phyloP scores from a whole-genome alignment of 306 rosid species.

The Acacia confusa region DNA sequence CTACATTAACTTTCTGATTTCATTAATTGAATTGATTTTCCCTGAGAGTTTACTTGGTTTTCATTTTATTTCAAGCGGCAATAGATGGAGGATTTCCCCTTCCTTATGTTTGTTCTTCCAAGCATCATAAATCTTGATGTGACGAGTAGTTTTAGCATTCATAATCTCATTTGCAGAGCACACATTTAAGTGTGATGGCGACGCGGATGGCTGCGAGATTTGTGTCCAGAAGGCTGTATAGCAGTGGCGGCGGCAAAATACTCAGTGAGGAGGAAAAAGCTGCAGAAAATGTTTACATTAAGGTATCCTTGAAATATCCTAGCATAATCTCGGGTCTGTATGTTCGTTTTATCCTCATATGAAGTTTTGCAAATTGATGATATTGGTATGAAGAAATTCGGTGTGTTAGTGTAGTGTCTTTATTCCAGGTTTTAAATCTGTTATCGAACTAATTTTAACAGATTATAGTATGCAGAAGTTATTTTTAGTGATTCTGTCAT shows the following conservation, averaged over 20 bases:
- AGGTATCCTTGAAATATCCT: slow-evolving; percentile 44
- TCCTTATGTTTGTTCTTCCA: neutral
- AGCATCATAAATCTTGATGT: neutral
- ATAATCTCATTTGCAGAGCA: slow-evolving; percentile 25
- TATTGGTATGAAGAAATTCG: neutral
- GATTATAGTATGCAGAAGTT: neutral
- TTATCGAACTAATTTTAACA: neutral
- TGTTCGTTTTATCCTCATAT: slow-evolving; percentile 14
- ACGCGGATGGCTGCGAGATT: slow-evolving; percentile 58
- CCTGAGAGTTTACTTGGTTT: neutral
- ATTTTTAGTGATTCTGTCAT: neutral
- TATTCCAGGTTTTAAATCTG: neutral
- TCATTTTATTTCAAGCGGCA: neutral
- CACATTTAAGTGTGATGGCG: slow-evolving; percentile 54
- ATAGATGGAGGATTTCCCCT: neutral
- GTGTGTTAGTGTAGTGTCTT: neutral
- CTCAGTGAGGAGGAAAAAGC: slow-evolving; percentile 88
- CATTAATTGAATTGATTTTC: neutral
- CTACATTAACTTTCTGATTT: neutral
- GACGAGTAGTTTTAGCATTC: neutral
- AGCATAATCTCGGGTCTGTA: neutral
- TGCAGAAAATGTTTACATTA: slow-evolving; percentile 73
- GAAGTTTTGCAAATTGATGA: neutral
- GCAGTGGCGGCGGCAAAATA: slow-evolving; percentile 74
- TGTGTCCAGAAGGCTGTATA: slow-evolving; percentile 66